A percentile compares a stretch with the other conserved stretches of the same genome.
Evolutionary conservation across 163 green algal species (phyloP).

Genomic region (Trebouxia gelatinosa): DNA sequence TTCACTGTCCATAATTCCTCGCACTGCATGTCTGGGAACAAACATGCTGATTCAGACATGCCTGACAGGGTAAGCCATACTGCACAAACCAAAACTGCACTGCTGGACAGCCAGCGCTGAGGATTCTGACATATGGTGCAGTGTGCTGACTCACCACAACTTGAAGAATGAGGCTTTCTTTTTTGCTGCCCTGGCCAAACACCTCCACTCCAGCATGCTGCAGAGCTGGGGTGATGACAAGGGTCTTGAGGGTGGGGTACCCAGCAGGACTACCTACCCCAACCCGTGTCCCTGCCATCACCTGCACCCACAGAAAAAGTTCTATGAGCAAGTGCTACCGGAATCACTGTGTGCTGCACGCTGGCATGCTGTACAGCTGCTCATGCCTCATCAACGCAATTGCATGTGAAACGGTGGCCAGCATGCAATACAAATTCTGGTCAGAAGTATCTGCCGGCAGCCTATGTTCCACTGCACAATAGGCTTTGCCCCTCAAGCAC

Average conservation of each 20-base stretch:
- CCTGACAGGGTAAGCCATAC: too few species aligned
- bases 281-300: slow-evolving; percentile 57
- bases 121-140: background rate
- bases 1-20: too few species aligned
- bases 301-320: background rate
- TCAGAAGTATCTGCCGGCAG: background rate
- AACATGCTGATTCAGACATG: too few species aligned
- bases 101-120: background rate
- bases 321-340: too few species aligned
- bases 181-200: slow-evolving; percentile 75
- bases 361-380: background rate
- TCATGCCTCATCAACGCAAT: background rate
- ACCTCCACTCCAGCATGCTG: slow-evolving; percentile 71
- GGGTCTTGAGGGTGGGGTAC: slow-evolving; percentile 78
- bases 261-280: slow-evolving; percentile 53
- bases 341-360: too few species aligned
- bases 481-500: background rate
- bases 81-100: too few species aligned
- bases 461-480: background rate
- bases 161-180: slow-evolving; percentile 82
- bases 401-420: background rate
- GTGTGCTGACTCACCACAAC: slow-evolving; percentile 46
- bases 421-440: background rate
- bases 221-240: slow-evolving; percentile 55
- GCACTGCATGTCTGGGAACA: too few species aligned